phyloP scores from a whole-genome alignment of 768 basidiomycete species.

The Leccinum sublutescens region DNA sequence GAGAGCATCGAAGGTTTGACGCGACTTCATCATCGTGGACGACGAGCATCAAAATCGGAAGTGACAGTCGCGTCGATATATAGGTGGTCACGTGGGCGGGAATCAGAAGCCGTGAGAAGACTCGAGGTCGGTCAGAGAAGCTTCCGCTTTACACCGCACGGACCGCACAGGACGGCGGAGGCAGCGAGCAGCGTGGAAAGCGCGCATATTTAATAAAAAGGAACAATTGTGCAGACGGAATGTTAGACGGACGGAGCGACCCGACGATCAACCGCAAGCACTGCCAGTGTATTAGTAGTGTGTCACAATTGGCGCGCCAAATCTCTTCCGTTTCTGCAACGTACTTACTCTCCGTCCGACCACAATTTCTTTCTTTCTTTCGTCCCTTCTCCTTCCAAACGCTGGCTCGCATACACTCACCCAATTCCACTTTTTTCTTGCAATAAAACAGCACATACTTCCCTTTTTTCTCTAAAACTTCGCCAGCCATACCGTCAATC shows the following conservation, averaged over 20 bases:
- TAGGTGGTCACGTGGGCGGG: constrained; percentile 13
- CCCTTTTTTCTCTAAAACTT: constrained; percentile 15
- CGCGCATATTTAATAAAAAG: constrained; percentile 5
- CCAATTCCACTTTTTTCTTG: constrained; percentile 6
- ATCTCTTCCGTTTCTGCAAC: constrained; percentile 20
- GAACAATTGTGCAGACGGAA: background rate
- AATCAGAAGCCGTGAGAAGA: constrained; percentile 1
- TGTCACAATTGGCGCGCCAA: constrained; percentile 15
- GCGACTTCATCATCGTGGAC: constrained; percentile 23
- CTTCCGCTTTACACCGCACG: constrained; percentile 11
- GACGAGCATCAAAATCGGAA: background rate
- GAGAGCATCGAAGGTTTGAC: constrained; percentile 16
- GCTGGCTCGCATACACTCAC: constrained; percentile 22
- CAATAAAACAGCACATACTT: constrained; percentile 13
- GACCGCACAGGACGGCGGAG: constrained; percentile 9
- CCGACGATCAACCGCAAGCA: no score
- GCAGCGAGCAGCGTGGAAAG: constrained; percentile 6
- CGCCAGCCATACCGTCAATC: constrained; percentile 67
- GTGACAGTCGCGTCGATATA: constrained; percentile 10
- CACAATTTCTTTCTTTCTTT: constrained; percentile 7
- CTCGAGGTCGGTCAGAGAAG: background rate
- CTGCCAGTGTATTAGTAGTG: no score
- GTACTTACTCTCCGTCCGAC: constrained; percentile 8
- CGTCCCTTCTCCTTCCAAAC: constrained; percentile 14
- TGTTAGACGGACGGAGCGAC: constrained; percentile 1